Base-by-base conservation (phyloP, 1,139 yeast genomes). In the Diutina catenulata region DNA sequence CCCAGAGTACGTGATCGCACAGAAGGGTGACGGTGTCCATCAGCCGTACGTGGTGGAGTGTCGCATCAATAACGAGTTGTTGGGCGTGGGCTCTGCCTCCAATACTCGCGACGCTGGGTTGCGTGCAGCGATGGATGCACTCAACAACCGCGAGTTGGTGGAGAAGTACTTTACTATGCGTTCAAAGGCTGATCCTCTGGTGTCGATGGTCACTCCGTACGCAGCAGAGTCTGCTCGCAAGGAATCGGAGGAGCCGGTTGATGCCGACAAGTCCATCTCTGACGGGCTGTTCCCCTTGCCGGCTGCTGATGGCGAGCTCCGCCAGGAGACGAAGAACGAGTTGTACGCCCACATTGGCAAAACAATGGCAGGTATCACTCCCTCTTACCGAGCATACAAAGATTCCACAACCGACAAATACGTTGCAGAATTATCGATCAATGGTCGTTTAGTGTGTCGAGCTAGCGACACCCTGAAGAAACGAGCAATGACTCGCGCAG, bases 41-140 rank as follows among this genome's bases (percentile, higher is more conserved):
- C 61, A 60, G 27, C 60, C 65, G 7, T 80, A 73, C 47, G 60
- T 68, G 5, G 93, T 88, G 6, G 74, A 76, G 38, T 81, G 95
- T 47, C 56, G 64, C 36, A 75, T 86, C 59, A 74, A 49, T 9
- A 39, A 37, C 45, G 52, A 42, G 36, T 50, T 65, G 5, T 48
- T 74, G 23, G 91, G 88, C 1, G 59, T 56, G 5, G 93, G 88
- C 3, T 56, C 53, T 6, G 91, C 81, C 0, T 64, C 68, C 16
- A 76, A 72, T 43, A 60, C 64, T 16, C 79, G 77, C 51, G 77
- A 76, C 38, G 91, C 91, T 0, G 82, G 88, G 1, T 53, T 72
- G 26, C 62, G 76, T 42, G 88, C 91, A 2, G 93, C 93, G 0
- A 76, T 76, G 73, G 60, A 66, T 38, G 87, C 83, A 0, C 60